phyloP scores from a whole-genome alignment of 805 yeast species.

The Metschnikowia koreensis region DNA sequence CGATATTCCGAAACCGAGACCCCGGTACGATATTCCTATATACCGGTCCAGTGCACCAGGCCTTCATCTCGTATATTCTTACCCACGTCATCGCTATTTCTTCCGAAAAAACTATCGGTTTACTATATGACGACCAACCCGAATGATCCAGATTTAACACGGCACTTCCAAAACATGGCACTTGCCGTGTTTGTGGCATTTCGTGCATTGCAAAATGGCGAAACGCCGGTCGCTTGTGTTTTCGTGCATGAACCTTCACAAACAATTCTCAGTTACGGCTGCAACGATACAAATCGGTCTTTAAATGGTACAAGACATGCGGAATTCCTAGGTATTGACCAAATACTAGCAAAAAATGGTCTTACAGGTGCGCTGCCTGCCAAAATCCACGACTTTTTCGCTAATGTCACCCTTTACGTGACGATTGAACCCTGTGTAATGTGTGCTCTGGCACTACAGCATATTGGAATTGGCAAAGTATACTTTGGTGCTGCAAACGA shows the following conservation, averaged over 20 bases:
- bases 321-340: constrained; percentile 77
- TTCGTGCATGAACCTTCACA: constrained; percentile 37
- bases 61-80: not conserved
- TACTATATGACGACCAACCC: not conserved
- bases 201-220: constrained; percentile 60
- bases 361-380: constrained; percentile 7
- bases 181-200: constrained; percentile 57
- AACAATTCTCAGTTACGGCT: constrained; percentile 68
- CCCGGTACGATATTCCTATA: not conserved
- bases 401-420: constrained; percentile 71
- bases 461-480: constrained; percentile 68
- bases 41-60: not conserved
- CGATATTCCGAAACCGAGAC: not conserved
- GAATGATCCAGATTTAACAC: constrained; percentile 1
- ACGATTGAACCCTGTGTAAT: constrained; percentile 98
- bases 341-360: constrained; percentile 16
- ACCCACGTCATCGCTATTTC: not conserved
- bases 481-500: constrained; percentile 94
- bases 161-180: constrained; percentile 45
- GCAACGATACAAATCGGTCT: constrained; percentile 82
- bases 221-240: constrained; percentile 85
- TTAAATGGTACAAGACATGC: constrained; percentile 91
- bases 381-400: constrained; percentile 38
- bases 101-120: not conserved
- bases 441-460: constrained; percentile 93